These are phyloP conservation scores for Pestalotiopsis sp. DNA, from an alignment of 2,329 filamentous ascomycete species.

Conservation along the genomic window DNA sequence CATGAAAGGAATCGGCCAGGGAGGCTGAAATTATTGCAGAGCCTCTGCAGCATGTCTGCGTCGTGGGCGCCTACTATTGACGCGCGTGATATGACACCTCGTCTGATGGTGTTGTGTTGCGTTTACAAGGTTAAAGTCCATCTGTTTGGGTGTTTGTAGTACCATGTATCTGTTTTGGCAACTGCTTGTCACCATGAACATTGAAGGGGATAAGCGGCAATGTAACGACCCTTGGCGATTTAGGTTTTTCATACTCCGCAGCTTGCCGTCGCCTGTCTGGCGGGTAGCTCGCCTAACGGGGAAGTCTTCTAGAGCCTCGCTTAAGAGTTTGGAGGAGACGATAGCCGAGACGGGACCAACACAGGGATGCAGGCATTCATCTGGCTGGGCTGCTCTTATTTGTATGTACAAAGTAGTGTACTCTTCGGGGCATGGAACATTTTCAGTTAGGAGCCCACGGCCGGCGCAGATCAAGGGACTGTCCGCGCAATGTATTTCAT, in stretches of 20 bases:
- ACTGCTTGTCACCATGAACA: background rate
- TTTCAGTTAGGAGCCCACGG: background rate
- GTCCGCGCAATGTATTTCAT: slow-evolving; percentile 7
- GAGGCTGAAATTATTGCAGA: slow-evolving; percentile 4
- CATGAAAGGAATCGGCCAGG: slow-evolving; percentile 8
- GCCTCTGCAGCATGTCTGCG: background rate
- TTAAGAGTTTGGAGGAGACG: background rate
- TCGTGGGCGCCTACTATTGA: slow-evolving; percentile 4
- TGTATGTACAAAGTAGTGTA: no score
- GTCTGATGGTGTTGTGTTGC: slow-evolving; percentile 5
- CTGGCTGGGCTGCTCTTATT: no score
- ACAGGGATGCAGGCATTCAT: background rate
- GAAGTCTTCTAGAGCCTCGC: slow-evolving; percentile 13
- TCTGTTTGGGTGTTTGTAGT: background rate
- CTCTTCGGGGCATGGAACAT: slow-evolving; percentile 2
- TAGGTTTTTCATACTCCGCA: background rate
- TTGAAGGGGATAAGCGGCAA: background rate
- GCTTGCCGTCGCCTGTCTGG: background rate
- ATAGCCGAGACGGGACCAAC: slow-evolving; percentile 10
- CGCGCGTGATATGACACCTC: slow-evolving; percentile 3
- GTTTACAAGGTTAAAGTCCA: background rate
- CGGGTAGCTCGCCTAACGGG: slow-evolving; percentile 12
- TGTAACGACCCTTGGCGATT: background rate
- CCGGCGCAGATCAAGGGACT: slow-evolving; percentile 1
- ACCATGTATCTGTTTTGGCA: background rate